Evolutionary conservation across 176 grass and related monocot species (phyloP), one percentile per base, ranked within the genome.

Genomic region (Oryza meyeriana): DNA sequence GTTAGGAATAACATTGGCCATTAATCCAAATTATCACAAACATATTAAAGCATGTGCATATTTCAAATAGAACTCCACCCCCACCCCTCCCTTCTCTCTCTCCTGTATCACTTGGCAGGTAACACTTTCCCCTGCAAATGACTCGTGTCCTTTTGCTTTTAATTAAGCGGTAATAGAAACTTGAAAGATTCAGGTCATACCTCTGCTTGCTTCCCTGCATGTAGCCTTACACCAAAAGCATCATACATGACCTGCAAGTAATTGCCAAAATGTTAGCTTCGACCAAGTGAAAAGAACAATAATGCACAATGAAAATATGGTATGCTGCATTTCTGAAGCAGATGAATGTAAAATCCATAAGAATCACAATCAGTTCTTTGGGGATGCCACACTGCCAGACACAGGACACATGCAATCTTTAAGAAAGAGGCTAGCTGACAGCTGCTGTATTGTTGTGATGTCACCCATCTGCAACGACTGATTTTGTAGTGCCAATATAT

Each of bases 201-300:
- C 93, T 99, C 91, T 81, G 96, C 93, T 75, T 95, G 96, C 69
- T 85, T 98, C 80, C 96, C 96, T 68, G 96, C 93, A 88, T 98
- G 96, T 38, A 98, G 52, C 88, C 96, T 92, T 30, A 98, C 96
- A 79, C 96, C 93, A 91, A 90, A 98, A 85, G 96, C 96, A 90
- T 98, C 96, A 81, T 98, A 98, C 96, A 95, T 98, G 69, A 98
- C 96, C 96, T 98, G 88, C 32, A 50, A 45, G 48, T 12, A 20
- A 78, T 75, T 79, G 33, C 27, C 32, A 73, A 34, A 57, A 13
- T 72, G 33, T 62, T 12, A 72, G 47, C 9, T 28, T 69, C 33
- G 61, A 39, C 32, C 26, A 26, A 41, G 30, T 14, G 29, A 80
- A 50, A 85, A n/a, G 10, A 66, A 48, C 20, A 32, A 40, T 58